Conservation (phyloP, 169 alveolate genomes). For the Besnoitia besnoiti region DNA sequence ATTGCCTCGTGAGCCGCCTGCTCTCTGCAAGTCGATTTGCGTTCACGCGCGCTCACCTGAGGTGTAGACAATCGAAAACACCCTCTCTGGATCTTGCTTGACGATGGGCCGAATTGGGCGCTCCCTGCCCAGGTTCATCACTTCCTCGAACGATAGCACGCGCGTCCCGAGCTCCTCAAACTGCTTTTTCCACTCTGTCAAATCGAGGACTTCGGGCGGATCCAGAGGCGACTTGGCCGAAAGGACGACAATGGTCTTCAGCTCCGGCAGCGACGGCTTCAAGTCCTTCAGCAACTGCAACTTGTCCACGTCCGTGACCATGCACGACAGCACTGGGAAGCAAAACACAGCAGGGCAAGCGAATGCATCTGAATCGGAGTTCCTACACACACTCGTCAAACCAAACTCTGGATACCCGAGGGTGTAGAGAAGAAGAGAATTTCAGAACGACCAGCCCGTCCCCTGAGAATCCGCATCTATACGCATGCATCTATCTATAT, state of each 20-base stretch:
- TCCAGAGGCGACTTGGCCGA: background rate
- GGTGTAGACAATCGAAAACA: conserved; percentile 10
- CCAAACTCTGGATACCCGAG: no score
- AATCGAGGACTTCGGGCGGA: background rate
- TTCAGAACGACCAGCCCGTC: no score
- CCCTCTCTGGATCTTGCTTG: conserved; percentile 21
- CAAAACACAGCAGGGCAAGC: background rate
- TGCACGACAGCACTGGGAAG: conserved; percentile 19
- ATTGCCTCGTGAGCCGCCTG: no score
- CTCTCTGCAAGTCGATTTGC: no score
- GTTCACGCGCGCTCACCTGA: background rate
- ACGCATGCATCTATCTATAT: no score
- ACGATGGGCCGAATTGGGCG: background rate
- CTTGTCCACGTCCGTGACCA: conserved; percentile 27
- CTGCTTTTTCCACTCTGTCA: background rate
- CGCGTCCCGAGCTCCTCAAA: background rate
- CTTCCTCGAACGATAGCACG: conserved; percentile 7
- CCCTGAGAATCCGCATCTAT: no score
- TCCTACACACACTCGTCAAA: no score
- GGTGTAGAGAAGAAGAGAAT: no score
- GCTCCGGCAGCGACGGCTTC: background rate
- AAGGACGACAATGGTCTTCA: conserved; percentile 19
- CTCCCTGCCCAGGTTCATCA: background rate
- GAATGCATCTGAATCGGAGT: no score
- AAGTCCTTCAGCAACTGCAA: background rate